phyloP scores from a whole-genome alignment of 305 asterid species.

The Petunia hybrid region DNA sequence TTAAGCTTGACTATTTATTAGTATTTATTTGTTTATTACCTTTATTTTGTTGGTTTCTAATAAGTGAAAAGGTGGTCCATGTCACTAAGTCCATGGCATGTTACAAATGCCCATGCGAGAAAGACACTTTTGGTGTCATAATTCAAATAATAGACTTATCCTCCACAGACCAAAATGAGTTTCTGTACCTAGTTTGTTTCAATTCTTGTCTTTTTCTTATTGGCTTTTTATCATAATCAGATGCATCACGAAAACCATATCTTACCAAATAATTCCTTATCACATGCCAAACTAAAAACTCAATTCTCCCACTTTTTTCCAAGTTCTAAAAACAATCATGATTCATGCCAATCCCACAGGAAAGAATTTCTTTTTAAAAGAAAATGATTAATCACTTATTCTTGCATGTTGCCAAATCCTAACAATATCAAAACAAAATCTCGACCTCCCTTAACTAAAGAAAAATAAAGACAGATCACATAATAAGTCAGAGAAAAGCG shows the following conservation, averaged over 20 bases:
- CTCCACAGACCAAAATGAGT: not conserved
- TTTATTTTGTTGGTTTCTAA: not conserved
- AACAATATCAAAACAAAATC: not conserved
- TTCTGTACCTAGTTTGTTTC: not conserved
- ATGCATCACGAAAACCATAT: conserved; percentile 11
- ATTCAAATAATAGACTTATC: not conserved
- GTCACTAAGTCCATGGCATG: not conserved
- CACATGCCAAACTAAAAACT: not conserved
- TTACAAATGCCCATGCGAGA: not conserved
- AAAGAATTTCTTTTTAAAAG: no score
- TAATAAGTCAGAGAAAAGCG: not conserved
- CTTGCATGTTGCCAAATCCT: not conserved
- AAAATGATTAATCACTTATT: not conserved
- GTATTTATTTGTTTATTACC: not conserved
- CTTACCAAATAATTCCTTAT: not conserved
- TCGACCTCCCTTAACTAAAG: not conserved
- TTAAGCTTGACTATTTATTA: not conserved
- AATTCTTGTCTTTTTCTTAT: conserved; percentile 16
- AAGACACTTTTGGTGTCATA: conserved; percentile 16
- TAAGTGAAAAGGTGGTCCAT: conserved; percentile 8
- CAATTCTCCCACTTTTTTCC: not conserved
- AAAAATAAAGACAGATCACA: not conserved
- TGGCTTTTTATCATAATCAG: conserved; percentile 14
- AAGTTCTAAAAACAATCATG: not conserved
- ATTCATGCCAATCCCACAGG: no score